Evolutionary conservation across 805 yeast genomes (phyloP), one percentile per base, ranked within the genome.

Genomic region (Metschnikowia similis): DNA sequence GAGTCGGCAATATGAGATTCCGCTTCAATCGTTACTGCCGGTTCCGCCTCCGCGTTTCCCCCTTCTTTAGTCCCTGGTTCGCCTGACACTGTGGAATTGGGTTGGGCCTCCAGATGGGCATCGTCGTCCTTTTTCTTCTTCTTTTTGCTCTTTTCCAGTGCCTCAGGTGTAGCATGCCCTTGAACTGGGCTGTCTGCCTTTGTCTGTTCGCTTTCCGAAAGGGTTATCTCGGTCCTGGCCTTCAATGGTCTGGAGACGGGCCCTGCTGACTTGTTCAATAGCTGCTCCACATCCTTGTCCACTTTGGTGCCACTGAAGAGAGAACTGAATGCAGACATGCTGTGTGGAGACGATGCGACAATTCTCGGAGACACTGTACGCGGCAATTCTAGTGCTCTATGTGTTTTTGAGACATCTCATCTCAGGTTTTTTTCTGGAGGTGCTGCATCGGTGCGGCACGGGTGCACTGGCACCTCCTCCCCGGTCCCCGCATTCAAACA

Each of bases 191-290:
- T 53, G 2, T 42, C 55, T 16, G 58, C 51, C 37, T 41, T 53
- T 45, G 45, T 53, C 26, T 35, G 29, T 32, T 41, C 49, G 27
- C 28, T 30, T 32, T 49, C 52, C 32, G 36, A 29, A 4, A 35
- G 48, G 41, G 48, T 49, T 51, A 59, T 43, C 21, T 66, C 72
- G 16, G 75, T 71, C 60, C 77, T 64, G 9, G 59, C 57, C 42
- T 59, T 56, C 51, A 61, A 55, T 11, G 57, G 62, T 60, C 74
- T 66, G 55, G 72, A 66, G n/a, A 84, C 74, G 11, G 84, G 82
- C 17, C 80, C 81, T 28, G 65, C 61, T 13, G 64, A 52, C 28
- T 54, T 57, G 37, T 54, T 57, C 56, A 72, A 71, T 54, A 72
- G 66, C 29, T 53, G 54, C 37, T 57, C 63, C n/a, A 72, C 66